Evolutionary conservation across 257 asterid species (phyloP).

Genomic region (Scutellaria minor): DNA sequence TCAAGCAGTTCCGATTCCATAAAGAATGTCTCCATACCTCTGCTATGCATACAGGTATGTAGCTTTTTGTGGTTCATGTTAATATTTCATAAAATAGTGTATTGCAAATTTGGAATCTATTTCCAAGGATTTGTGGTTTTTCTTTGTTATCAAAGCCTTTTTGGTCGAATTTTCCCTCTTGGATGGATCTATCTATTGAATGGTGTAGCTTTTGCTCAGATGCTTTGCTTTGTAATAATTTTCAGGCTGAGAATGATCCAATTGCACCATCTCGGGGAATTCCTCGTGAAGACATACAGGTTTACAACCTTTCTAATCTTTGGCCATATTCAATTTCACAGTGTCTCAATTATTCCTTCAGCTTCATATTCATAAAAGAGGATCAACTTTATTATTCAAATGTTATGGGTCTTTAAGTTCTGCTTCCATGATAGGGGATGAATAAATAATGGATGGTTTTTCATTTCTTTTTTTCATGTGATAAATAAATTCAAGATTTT

Average conservation of each 20-base stretch:
- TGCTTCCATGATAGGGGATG: not conserved
- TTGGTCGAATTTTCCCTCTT: conserved; percentile 4
- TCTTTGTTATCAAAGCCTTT: not conserved
- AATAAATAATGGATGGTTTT: conserved; percentile 1
- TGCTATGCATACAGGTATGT: conserved; percentile 95
- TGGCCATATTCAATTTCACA: conserved; percentile 22
- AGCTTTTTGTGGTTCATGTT: conserved; percentile 25
- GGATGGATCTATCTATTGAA: not conserved
- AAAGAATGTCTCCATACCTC: conserved; percentile 68
- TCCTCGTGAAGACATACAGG: conserved; percentile 91
- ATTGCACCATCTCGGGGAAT: conserved; percentile 95
- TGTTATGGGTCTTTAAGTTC: conserved; percentile 7
- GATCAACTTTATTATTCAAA: not conserved
- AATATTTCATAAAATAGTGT: conserved; percentile 3
- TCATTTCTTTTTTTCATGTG: not conserved
- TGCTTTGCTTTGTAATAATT: conserved; percentile 30
- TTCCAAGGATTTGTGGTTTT: not conserved
- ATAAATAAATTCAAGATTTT: not conserved
- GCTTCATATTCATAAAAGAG: not conserved
- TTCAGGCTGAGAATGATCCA: conserved; percentile 97
- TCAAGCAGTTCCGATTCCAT: conserved; percentile 94
- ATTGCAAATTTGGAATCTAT: not conserved
- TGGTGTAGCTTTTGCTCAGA: not conserved
- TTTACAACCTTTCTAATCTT: conserved; percentile 31
- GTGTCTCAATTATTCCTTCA: not conserved